Evolutionary conservation across 257 asterid species (phyloP).

Genomic region (Cruciata laevipes): DNA sequence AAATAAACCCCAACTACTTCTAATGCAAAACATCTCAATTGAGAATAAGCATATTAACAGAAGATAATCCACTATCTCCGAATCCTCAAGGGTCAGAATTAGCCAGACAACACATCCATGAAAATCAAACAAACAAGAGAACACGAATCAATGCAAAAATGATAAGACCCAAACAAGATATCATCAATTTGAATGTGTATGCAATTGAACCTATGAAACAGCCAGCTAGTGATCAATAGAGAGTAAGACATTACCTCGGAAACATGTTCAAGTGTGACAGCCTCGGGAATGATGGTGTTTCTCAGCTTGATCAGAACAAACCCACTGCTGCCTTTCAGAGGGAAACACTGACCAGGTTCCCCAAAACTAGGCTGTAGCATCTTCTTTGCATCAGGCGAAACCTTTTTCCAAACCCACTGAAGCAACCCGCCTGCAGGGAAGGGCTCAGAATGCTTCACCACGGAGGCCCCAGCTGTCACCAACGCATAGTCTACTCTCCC

Average conservation of each 20-base stretch:
- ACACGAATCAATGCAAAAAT: neutral
- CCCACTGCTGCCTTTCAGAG: constrained; percentile 62
- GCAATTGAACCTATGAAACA: neutral
- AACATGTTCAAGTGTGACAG: constrained; percentile 80
- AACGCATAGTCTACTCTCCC: constrained; percentile 84
- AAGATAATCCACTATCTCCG: neutral
- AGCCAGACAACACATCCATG: neutral
- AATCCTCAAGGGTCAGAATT: neutral
- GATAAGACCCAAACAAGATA: neutral
- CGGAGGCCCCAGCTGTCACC: constrained; percentile 68
- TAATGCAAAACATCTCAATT: neutral
- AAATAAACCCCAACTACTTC: neutral
- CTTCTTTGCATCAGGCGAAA: constrained; percentile 42
- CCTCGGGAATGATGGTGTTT: constrained; percentile 62
- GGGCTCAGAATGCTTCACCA: constrained; percentile 71
- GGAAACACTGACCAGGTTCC: constrained; percentile 92
- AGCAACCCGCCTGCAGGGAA: constrained; percentile 20
- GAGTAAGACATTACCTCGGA: constrained; percentile 43
- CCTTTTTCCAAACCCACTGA: constrained; percentile 17
- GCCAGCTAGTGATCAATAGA: neutral
- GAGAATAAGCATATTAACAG: neutral
- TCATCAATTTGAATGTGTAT: neutral
- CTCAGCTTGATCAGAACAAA: constrained; percentile 67
- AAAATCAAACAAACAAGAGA: neutral
- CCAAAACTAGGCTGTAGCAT: constrained; percentile 91